phyloP scores from a whole-genome alignment of 331 rosid species.

The Spiraea crenata region DNA sequence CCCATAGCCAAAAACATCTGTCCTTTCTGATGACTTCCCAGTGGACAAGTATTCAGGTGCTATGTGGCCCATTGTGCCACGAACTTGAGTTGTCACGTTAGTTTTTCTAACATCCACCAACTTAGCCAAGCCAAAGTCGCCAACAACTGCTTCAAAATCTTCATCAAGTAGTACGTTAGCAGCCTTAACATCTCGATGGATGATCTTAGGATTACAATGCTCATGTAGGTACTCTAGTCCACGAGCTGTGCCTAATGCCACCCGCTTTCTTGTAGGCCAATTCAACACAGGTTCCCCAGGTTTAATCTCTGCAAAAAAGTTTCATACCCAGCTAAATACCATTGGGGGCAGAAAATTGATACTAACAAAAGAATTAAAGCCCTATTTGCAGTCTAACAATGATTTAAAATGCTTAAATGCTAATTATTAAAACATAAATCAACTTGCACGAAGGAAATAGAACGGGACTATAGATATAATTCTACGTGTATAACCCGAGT shows the following conservation, averaged over 20 bases:
- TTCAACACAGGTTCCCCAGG: conserved; percentile 67
- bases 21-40: conserved; percentile 90
- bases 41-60: conserved; percentile 96
- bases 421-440: neutral
- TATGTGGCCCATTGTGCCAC: conserved; percentile 97
- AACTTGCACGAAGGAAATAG: too few species aligned
- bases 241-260: conserved; percentile 91
- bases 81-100: conserved; percentile 90
- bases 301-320: conserved; percentile 60
- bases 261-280: conserved; percentile 82
- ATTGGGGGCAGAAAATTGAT: neutral
- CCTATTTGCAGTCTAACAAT: neutral
- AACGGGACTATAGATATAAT: too few species aligned
- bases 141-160: conserved; percentile 94
- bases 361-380: neutral
- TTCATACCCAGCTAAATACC: conserved; percentile 7
- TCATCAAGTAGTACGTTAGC: conserved; percentile 90
- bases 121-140: conserved; percentile 95
- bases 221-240: conserved; percentile 92
- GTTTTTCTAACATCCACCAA: conserved; percentile 87
- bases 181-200: conserved; percentile 97
- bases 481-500: neutral
- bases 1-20: conserved; percentile 94
- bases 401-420: neutral
- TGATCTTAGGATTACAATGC: conserved; percentile 97